A percentile compares a stretch with the other conserved stretches of the same genome.
These are phyloP conservation scores for Cyanidioschyzon merolae DNA, from an alignment of 23 red algal genomes.

Conservation along the genomic window DNA sequence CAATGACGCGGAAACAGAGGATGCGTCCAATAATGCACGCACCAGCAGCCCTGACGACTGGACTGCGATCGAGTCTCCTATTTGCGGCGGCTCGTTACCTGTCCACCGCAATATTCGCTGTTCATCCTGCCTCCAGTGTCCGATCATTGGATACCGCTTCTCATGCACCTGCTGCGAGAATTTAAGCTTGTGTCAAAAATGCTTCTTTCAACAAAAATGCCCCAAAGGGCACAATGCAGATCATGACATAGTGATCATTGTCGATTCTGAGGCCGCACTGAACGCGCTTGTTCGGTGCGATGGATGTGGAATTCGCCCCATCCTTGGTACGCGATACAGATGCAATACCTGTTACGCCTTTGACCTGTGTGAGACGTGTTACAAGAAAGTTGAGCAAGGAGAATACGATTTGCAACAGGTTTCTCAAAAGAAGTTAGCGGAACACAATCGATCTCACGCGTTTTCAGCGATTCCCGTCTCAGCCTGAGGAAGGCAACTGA, in stretches of 20 bases:
- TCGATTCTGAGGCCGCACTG: conserved; percentile 3
- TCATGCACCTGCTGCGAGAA: conserved; percentile 18
- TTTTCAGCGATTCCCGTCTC: not conserved
- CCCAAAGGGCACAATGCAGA: conserved; percentile 12
- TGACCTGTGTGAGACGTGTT: conserved; percentile 23
- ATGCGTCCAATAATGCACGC: not conserved
- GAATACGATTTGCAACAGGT: not conserved
- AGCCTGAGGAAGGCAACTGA: not conserved
- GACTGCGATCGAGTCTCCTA: conserved; percentile 24
- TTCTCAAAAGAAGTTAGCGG: not conserved
- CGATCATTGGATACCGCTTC: conserved; percentile 35
- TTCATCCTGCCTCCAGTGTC: conserved; percentile 24
- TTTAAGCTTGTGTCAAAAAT: conserved; percentile 26
- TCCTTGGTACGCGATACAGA: conserved; percentile 15
- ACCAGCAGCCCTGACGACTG: not conserved
- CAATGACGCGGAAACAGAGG: conserved; percentile 7
- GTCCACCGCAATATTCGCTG: conserved; percentile 23
- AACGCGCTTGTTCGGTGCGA: conserved; percentile 8
- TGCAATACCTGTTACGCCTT: conserved; percentile 22
- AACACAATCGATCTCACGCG: not conserved
- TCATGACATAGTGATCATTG: conserved; percentile 24
- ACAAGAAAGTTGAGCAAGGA: not conserved
- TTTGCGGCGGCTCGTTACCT: conserved; percentile 18
- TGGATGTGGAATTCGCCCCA: conserved; percentile 23
- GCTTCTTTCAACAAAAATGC: conserved; percentile 23